Base-by-base conservation (phyloP, 257 asterid genomes). In the Solanum chmielewskii region DNA sequence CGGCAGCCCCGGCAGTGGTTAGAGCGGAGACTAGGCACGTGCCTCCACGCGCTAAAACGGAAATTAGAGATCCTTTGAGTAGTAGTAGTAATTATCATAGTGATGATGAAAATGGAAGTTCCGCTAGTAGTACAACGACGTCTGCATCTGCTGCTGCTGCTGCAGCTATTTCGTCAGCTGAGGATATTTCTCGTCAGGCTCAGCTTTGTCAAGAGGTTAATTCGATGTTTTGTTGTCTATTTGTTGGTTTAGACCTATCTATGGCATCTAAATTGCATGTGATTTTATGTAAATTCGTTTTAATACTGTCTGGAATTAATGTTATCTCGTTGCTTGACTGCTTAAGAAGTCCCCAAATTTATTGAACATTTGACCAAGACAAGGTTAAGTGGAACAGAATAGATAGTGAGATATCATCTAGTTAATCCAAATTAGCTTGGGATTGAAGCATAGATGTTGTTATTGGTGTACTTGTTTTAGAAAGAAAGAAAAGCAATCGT, bases 121-220 rank as follows among this genome's bases (percentile, higher is more conserved):
- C 92, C 15, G 86, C 93, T 18, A 88, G 89, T 14, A 88, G 90
- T 77, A 89, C 92, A 4, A 77, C 78, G 27, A 84, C 86, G 14
- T 86, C 91, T 42, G 84, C 91, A 76, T 88, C 90, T 35, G 89
- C 90, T 33, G 88, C 93, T 15, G 91, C 90, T 33, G 89, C 89
- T 11, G 91, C 90, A 35, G 88, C 92, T 31, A 86, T 37, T 83
- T 68, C 88, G 49, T 87, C 69, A 29, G 91, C 90, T 13, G 94
- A 92, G 88, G 97, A 94, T 88, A 45, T 93, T 81, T 91, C 96
- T 31, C 90, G 94, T 88, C 92, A 94, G 86, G 92, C 96, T 85
- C 98, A 91, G 89, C 91, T 96, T 89, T 87, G 90, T 35, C 96
- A 92, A 89, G 97, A 95, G 98, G 98, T 96, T 23, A 77, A 41